These are phyloP conservation scores for Eucalyptus decipiens DNA, from an alignment of 345 rosid species.

Conservation along the genomic window DNA sequence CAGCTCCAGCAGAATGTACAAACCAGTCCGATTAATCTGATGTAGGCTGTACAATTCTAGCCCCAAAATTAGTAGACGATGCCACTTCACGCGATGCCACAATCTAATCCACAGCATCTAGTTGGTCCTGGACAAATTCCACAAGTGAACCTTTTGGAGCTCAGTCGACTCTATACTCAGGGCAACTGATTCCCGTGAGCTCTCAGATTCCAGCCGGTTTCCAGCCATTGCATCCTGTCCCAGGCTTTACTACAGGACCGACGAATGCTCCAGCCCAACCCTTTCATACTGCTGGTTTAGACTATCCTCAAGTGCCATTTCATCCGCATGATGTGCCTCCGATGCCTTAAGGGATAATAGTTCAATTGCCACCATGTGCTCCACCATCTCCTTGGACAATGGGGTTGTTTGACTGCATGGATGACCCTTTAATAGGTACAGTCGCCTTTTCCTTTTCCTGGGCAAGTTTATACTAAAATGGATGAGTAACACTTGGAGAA, in stretches of 20 bases:
- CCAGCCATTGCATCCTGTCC: too few species aligned
- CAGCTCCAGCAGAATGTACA: not conserved
- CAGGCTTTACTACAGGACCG: too few species aligned
- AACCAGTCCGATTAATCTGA: not conserved
- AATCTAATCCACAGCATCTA: not conserved
- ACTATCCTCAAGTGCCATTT: too few species aligned
- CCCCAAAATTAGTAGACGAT: not conserved
- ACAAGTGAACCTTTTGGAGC: not conserved
- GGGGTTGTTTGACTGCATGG: constrained; percentile 2
- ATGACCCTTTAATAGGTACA: not conserved
- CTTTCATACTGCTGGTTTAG: too few species aligned
- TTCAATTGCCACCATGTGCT: not conserved
- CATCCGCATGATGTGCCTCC: not conserved
- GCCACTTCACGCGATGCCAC: not conserved
- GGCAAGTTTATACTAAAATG: not conserved
- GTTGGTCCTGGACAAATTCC: not conserved
- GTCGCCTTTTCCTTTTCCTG: not conserved
- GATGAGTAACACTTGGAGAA: too few species aligned
- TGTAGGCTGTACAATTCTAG: not conserved
- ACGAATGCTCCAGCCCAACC: too few species aligned
- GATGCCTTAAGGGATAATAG: not conserved
- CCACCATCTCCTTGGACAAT: not conserved
- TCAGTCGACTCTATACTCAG: not conserved
- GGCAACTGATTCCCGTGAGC: too few species aligned
- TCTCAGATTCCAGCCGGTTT: too few species aligned